These are phyloP conservation scores for Starmera dryadoides DNA, from an alignment of 805 yeast species.

Conservation along the genomic window DNA sequence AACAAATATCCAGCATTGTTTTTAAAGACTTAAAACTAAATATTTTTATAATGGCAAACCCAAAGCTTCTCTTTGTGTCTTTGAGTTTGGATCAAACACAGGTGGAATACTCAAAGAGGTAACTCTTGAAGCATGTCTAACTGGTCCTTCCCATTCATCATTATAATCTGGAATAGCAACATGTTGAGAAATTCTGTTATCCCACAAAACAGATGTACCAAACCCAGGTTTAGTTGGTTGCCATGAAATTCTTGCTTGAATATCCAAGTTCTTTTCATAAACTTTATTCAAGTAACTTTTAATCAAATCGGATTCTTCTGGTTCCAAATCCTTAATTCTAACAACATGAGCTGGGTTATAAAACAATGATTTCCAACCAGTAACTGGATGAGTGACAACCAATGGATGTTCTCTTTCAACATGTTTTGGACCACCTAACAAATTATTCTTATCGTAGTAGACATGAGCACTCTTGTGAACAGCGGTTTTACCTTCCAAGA, in stretches of 20 bases:
- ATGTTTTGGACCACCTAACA: conserved; percentile 35
- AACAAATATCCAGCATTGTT: too few relatives aligned
- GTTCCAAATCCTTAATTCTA: conserved; percentile 42
- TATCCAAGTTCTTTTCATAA: conserved; percentile 42
- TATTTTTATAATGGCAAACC: conserved; percentile 20
- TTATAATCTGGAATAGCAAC: conserved; percentile 43
- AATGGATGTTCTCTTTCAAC: conserved; percentile 50
- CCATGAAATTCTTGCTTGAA: conserved; percentile 51
- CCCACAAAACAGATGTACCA: conserved; percentile 54
- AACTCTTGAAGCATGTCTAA: conserved; percentile 48
- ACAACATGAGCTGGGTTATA: conserved; percentile 41
- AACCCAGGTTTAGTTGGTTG: conserved; percentile 29
- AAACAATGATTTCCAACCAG: conserved; percentile 53
- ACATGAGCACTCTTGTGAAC: conserved; percentile 33
- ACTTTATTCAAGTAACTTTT: conserved; percentile 36
- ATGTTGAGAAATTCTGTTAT: conserved; percentile 49
- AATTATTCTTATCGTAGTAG: conserved; percentile 32
- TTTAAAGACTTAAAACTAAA: too few relatives aligned
- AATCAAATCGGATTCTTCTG: conserved; percentile 38
- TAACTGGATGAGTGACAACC: conserved; percentile 54
- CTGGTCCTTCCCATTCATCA: conserved; percentile 53
- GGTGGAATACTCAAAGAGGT: conserved; percentile 50
- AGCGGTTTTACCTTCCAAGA: conserved; percentile 46
- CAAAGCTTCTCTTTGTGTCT: conserved; percentile 45
- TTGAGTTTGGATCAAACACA: conserved; percentile 39